Base-by-base conservation (phyloP, 306 rosid genomes). In the Psophocarpus tetragonolobus region DNA sequence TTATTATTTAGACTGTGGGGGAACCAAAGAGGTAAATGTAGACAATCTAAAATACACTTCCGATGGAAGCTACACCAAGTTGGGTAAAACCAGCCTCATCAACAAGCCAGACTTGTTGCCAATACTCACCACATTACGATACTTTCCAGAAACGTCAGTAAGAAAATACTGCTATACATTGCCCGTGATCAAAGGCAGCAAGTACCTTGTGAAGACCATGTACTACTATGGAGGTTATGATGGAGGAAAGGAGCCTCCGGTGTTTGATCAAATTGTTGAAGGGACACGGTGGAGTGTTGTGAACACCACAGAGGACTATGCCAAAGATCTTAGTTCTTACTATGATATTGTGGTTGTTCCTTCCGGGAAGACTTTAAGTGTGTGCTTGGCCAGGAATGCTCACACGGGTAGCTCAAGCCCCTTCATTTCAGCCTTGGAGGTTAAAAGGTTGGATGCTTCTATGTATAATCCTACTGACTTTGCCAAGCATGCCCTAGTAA, bases 401-500 rank as follows among this genome's bases (percentile, higher is more conserved):
- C 67, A 75, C 21, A 90, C 98, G 0, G 83, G 76, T 45, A 54
- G 2, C 51, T 82, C 93, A 1, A 89, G 84, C 80, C 98, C 98
- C 0, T 92, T 94, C 45, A 90, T 94, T 60, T 89, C 98, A 3
- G 96, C 93, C n/a, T 80, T 94, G 76, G 97, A 90, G 87, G 81
- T 94, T 48, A 86, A 81, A 77, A 76, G 8, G 68, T 77, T 92
- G 85, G 92, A 87, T 36, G 86, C 56, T 51, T 84, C 95, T 33
- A 8, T 89, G 68, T 94, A 92, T 80, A 92, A 92, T 27, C 64
- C 97, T 53, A 90, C 91, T 8, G 90, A 94, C 71, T 92, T 94
- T 67, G 27, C 26, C 65, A 87, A 87, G 73, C 80, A 84, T 83
- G 97, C 91, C 3, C 97, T 94, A 44, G 71, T 80, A 14, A 75